A percentile compares a stretch with the other conserved stretches of the same genome.
These are phyloP conservation scores for Helenozyma baotianmanensis DNA, from an alignment of 805 yeast species.

Conservation along the genomic window DNA sequence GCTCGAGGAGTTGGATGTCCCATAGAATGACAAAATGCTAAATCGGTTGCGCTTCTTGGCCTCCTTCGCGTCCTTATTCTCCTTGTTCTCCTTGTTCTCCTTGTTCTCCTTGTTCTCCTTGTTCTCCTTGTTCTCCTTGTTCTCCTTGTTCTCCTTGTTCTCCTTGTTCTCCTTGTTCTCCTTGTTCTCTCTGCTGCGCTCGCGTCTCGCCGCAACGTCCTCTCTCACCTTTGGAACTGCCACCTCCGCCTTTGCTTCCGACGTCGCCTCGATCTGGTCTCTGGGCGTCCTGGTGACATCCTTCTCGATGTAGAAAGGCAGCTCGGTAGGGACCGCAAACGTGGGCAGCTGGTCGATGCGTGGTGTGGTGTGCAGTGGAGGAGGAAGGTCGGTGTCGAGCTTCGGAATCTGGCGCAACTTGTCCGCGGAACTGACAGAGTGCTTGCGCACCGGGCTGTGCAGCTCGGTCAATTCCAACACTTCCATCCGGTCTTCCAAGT, in stretches of 20 bases:
- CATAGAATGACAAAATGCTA: conserved; percentile 41
- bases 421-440: conserved; percentile 3
- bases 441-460: conserved; percentile 20
- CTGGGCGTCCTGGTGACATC: conserved; percentile 1
- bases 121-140: too few species aligned
- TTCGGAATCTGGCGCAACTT: conserved; percentile 11
- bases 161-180: conserved; percentile 19
- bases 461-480: conserved; percentile 32
- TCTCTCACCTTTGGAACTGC: conserved; percentile 4
- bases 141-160: conserved; percentile 35
- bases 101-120: too few species aligned
- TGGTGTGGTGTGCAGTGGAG: conserved; percentile 20
- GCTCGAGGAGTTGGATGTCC: conserved; percentile 25
- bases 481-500: conserved; percentile 43
- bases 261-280: too few species aligned
- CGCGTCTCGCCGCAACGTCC: neutral
- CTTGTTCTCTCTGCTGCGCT: conserved; percentile 4
- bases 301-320: conserved; percentile 9
- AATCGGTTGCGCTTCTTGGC: conserved; percentile 38
- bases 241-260: conserved; percentile 1
- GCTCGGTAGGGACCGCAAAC: conserved; percentile 18
- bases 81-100: conserved; percentile 11
- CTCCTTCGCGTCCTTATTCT: conserved; percentile 22
- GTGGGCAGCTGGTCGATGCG: conserved; percentile 28
- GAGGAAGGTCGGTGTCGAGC: conserved; percentile 12